Base-by-base conservation (phyloP, 371 early-diverging fungal genomes). In the Parasitella parasitica region DNA sequence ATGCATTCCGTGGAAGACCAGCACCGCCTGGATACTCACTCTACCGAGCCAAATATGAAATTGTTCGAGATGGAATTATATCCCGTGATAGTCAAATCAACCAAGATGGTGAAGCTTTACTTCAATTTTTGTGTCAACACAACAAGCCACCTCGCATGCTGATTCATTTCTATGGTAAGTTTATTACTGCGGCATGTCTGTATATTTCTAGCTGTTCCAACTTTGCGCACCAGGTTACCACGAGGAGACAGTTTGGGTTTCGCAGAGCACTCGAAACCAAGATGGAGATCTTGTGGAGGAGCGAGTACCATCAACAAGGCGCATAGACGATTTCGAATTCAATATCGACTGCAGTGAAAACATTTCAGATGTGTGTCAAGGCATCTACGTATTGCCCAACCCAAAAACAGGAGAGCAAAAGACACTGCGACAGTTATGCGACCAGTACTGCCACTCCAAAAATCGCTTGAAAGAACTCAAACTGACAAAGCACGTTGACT, bases 21-120 rank as follows among this genome's bases (percentile, higher is more conserved):
- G 54, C 76, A 5, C 82, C 82, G 13, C 82, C 82, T 15, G 55
- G 46, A 5, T 81, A 78, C 46, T 67, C 76, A 15, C 32, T 73
- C 5, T 74, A 81, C 37, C 61, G 59, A 46, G 79, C 82, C 22
- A 55, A 37, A 22, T 72, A 49, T 57, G 46, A 62, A 50, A 46
- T n/a, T 3, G 46, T 52, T 24, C 37, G 24, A 32, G 57, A 65
- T 15, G 76, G 73, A 13, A 54, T 60, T 22, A 61, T 79, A 1
- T 73, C 77, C 18, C 62, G 76, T 9, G 82, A 81, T 26, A 41
- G 41, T 7, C 79, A 81, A 38, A 64, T 81, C 2, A 81, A 81
- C 39, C 27, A 69, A 8, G 82, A 81, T 57, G 72, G 72, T 5
- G 79, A 78, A 51, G 82, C 82, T 11, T 60, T 81, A 2, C 48